These are phyloP conservation scores for Penicillium parvum DNA, from an alignment of 495 filamentous ascomycete species.

Conservation along the genomic window DNA sequence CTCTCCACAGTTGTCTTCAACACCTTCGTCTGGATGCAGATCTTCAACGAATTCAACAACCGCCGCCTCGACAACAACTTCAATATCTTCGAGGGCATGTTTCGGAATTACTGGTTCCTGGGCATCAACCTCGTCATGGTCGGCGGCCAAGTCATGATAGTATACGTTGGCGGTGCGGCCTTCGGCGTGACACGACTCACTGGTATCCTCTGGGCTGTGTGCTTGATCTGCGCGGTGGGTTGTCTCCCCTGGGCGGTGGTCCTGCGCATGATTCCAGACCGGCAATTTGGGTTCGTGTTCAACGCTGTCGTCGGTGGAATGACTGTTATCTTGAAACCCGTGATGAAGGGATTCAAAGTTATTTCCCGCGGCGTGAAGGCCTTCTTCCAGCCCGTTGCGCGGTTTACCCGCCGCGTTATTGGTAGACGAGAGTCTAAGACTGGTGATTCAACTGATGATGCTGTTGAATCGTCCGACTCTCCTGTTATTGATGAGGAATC, in stretches of 20 bases:
- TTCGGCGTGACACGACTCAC: slow-evolving; percentile 69
- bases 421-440: background rate
- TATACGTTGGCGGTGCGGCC: slow-evolving; percentile 68
- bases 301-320: slow-evolving; percentile 24
- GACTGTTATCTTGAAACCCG: slow-evolving; percentile 26
- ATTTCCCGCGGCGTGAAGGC: slow-evolving; percentile 16
- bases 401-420: slow-evolving; percentile 18
- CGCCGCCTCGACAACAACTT: slow-evolving; percentile 82
- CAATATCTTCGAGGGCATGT: slow-evolving; percentile 83
- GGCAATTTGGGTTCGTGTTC: slow-evolving; percentile 45
- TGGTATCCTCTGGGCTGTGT: slow-evolving; percentile 70
- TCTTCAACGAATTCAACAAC: slow-evolving; percentile 95
- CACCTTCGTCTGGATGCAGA: slow-evolving; percentile 95
- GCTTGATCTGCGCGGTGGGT: slow-evolving; percentile 63
- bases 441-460: background rate
- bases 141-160: slow-evolving; percentile 73
- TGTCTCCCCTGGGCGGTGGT: slow-evolving; percentile 71
- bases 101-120: slow-evolving; percentile 75
- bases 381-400: slow-evolving; percentile 21
- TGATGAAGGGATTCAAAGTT: slow-evolving; percentile 19
- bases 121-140: slow-evolving; percentile 78
- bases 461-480: background rate
- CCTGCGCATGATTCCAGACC: slow-evolving; percentile 64
- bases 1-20: slow-evolving; percentile 82
- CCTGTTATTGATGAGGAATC: slow-evolving; percentile 13